Evolutionary conservation across 2,329 filamentous ascomycete genomes (phyloP).

Genomic region (Alternaria gaisen): DNA sequence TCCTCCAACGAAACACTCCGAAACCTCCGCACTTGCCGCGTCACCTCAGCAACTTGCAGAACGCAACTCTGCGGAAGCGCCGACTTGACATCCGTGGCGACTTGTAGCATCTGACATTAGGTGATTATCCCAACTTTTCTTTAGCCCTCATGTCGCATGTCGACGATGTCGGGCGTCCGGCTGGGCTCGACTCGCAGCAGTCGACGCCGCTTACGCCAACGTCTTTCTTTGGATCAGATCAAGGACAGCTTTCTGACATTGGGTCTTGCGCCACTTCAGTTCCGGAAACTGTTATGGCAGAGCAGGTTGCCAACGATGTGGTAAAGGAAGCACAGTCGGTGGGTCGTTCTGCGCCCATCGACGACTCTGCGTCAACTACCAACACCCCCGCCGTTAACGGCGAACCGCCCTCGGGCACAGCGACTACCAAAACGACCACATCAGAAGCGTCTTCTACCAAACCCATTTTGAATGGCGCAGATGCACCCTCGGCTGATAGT

Average conservation of each 20-base stretch:
- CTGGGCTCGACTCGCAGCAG: conserved; percentile 30
- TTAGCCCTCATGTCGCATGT: conserved; percentile 31
- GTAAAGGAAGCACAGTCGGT: conserved; percentile 75
- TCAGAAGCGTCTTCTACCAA: conserved; percentile 51
- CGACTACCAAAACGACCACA: conserved; percentile 40
- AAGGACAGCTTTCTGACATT: conserved; percentile 45
- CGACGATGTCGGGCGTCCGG: conserved; percentile 31
- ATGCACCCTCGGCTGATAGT: conserved; percentile 26
- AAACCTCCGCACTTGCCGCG: conserved; percentile 47
- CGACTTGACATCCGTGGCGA: conserved; percentile 50
- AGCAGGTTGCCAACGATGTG: conserved; percentile 75
- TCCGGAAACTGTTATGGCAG: conserved; percentile 74
- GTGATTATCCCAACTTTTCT: conserved; percentile 47
- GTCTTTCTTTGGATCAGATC: conserved; percentile 33
- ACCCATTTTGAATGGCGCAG: conserved; percentile 35
- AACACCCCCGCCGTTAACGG: conserved; percentile 63
- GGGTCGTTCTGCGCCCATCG: conserved; percentile 70
- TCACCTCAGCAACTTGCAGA: conserved; percentile 41
- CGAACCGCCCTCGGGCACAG: conserved; percentile 51
- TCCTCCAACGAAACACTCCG: conserved; percentile 33
- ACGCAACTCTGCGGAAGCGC: conserved; percentile 54
- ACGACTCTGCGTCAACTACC: conserved; percentile 70
- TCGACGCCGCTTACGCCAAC: conserved; percentile 26
- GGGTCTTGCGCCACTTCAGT: conserved; percentile 51
- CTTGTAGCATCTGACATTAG: conserved; percentile 51